Evolutionary conservation across 352 stramenopile genomes (phyloP).

Genomic region (Phytopythium boreale): DNA sequence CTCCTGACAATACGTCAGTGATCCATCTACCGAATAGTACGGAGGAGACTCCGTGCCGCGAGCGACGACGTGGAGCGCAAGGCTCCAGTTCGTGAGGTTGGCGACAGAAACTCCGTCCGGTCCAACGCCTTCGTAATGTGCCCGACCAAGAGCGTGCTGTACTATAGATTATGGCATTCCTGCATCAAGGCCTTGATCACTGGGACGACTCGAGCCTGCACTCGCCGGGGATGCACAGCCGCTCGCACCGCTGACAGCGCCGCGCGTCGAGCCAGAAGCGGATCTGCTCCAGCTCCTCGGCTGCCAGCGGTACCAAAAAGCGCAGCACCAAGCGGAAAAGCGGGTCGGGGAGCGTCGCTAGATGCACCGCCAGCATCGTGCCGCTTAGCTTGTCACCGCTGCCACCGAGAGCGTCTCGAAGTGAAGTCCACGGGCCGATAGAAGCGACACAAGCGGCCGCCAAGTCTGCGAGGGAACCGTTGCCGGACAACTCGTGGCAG

Average conservation of each 20-base stretch:
- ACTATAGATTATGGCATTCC: neutral
- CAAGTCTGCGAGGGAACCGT: neutral
- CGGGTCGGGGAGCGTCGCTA: conserved; percentile 6
- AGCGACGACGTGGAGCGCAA: neutral
- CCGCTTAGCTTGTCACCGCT: neutral
- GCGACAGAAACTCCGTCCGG: neutral
- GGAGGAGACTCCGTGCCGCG: neutral
- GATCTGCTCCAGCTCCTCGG: neutral
- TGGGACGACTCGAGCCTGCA: neutral
- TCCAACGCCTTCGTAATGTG: neutral
- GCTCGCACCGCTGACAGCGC: neutral
- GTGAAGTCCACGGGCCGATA: neutral
- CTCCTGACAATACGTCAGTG: too few species aligned
- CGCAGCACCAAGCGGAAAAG: neutral
- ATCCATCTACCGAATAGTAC: neutral
- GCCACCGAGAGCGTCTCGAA: neutral
- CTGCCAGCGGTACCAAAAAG: neutral
- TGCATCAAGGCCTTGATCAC: neutral
- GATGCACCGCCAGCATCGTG: neutral
- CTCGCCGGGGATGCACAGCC: conserved; percentile 6
- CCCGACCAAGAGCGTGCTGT: too few species aligned
- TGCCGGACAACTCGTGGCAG: neutral
- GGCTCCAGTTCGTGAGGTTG: neutral
- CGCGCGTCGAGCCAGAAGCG: conserved; percentile 11
- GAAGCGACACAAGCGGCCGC: neutral